Percentiles rank a stretch among this genome's conserved stretches.
phyloP scores from a whole-genome alignment of 306 rosid species.

The Begonia loranthoides region DNA sequence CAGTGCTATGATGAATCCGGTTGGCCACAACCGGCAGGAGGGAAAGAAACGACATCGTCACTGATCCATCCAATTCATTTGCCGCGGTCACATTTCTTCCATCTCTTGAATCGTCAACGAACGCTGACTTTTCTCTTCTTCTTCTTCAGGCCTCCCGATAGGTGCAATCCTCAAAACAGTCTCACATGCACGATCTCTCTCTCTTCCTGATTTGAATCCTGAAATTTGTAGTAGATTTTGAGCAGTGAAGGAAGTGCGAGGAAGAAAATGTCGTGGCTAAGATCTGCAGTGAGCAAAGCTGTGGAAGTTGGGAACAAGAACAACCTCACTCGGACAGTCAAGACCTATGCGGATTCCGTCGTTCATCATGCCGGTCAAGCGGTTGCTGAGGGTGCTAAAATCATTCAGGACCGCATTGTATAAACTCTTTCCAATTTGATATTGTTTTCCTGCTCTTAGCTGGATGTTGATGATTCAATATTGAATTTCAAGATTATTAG shows the following conservation, averaged over 20 bases:
- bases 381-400: constrained; percentile 88
- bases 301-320: constrained; percentile 86
- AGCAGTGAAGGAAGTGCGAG: not conserved
- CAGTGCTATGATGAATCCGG: no score
- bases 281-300: constrained; percentile 90
- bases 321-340: constrained; percentile 93
- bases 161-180: no score
- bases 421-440: not conserved
- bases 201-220: not conserved
- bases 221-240: not conserved
- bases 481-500: no score
- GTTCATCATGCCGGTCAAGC: constrained; percentile 99
- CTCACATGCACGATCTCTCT: not conserved
- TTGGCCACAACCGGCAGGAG: no score
- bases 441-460: not conserved
- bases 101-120: no score
- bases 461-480: no score
- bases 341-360: constrained; percentile 87
- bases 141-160: no score
- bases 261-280: constrained; percentile 63
- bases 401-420: constrained; percentile 91
- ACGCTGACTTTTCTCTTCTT: no score
- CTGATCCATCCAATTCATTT: no score
- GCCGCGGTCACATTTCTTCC: no score
- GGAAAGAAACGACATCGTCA: no score